These are phyloP conservation scores for Claviceps sp. DNA, from an alignment of 2,329 filamentous ascomycete genomes.

Conservation along the genomic window DNA sequence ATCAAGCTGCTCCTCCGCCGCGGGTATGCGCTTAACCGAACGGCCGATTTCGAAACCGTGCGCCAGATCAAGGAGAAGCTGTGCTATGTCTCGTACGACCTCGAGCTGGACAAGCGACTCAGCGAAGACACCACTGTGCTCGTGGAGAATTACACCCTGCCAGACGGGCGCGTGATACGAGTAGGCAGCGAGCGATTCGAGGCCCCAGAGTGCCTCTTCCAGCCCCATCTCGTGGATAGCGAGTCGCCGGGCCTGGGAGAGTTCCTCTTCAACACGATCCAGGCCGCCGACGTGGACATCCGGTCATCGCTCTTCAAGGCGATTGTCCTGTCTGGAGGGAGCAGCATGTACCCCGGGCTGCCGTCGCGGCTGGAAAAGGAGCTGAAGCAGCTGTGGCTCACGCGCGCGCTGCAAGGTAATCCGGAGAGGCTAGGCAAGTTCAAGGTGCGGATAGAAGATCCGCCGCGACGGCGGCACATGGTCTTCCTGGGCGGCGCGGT, in stretches of 20 bases:
- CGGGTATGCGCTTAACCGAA: conserved; percentile 94
- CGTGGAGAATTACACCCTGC: conserved; percentile 94
- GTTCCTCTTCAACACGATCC: conserved; percentile 97
- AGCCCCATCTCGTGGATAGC: conserved; percentile 93
- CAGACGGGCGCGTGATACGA: conserved; percentile 88
- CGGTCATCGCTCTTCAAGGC: conserved; percentile 91
- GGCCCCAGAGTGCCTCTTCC: conserved; percentile 95
- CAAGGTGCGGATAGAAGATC: conserved; percentile 98
- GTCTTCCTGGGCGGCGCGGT: conserved; percentile 98
- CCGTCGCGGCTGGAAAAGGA: conserved; percentile 95
- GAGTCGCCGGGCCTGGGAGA: conserved; percentile 95
- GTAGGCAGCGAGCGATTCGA: conserved; percentile 97
- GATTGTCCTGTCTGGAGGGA: conserved; percentile 89
- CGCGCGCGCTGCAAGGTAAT: conserved; percentile 76
- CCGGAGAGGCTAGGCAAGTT: conserved; percentile 95
- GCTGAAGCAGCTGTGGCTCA: conserved; percentile 96
- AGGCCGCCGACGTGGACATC: conserved; percentile 89
- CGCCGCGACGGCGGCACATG: conserved; percentile 91
- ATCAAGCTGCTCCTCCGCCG: conserved; percentile 88
- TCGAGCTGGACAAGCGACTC: conserved; percentile 88
- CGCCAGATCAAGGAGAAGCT: conserved; percentile 99
- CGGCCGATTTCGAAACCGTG: conserved; percentile 96
- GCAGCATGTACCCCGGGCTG: conserved; percentile 97
- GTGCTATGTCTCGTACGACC: conserved; percentile 97
- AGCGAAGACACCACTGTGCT: conserved; percentile 95